Percentiles rank a stretch among this genome's conserved stretches.
These are phyloP conservation scores for Dendrobium nobile DNA, from an alignment of 106 monocot species.

Conservation along the genomic window DNA sequence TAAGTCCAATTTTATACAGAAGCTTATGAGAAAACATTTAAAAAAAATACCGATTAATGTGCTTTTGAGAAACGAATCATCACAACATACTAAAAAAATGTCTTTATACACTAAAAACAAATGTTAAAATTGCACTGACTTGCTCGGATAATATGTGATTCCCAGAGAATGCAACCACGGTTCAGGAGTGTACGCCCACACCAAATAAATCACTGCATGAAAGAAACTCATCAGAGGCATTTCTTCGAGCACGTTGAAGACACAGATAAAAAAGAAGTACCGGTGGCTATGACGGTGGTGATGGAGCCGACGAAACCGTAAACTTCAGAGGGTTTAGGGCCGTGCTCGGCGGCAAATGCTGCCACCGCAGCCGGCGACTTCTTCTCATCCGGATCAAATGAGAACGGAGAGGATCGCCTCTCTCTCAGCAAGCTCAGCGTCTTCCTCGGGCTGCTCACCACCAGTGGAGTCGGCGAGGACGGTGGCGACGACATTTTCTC, in stretches of 20 bases:
- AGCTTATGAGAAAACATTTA: background rate
- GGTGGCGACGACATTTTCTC: slow-evolving; percentile 17
- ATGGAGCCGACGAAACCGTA: slow-evolving; percentile 97
- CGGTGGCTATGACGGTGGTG: slow-evolving; percentile 77
- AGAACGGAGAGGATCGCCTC: slow-evolving; percentile 11
- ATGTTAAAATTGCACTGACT: slow-evolving; percentile 31
- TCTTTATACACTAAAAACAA: background rate
- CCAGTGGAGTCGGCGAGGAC: slow-evolving; percentile 32
- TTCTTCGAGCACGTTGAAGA: background rate
- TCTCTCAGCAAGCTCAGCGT: slow-evolving; percentile 63
- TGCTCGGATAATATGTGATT: slow-evolving; percentile 95
- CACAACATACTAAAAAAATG: background rate
- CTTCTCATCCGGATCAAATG: slow-evolving; percentile 18
- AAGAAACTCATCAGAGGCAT: background rate
- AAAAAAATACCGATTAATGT: no score
- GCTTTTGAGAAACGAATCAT: no score
- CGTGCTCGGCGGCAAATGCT: slow-evolving; percentile 25
- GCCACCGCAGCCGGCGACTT: background rate
- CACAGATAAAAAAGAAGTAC: slow-evolving; percentile 12
- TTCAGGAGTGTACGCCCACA: slow-evolving; percentile 94
- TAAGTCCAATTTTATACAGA: background rate
- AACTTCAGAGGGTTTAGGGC: slow-evolving; percentile 91
- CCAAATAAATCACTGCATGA: slow-evolving; percentile 57
- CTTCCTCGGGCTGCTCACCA: slow-evolving; percentile 62
- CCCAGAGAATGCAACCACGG: slow-evolving; percentile 72